These are phyloP conservation scores for Neurospora tetraspora DNA, from an alignment of 495 filamentous ascomycete genomes.

Conservation along the genomic window DNA sequence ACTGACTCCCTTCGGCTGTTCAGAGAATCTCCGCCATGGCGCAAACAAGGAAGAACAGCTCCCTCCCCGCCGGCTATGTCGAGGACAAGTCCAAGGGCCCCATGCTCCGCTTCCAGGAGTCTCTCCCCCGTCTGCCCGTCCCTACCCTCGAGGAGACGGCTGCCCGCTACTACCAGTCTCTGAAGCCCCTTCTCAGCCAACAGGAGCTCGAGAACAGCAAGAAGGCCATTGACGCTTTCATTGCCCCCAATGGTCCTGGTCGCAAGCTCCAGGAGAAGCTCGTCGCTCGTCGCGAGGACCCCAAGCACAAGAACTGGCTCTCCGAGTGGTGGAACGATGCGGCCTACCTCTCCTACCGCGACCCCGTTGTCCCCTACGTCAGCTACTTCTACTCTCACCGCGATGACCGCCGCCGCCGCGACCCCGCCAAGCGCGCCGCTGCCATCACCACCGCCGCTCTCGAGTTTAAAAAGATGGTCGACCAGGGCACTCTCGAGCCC, in stretches of 20 bases:
- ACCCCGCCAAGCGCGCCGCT: conserved; percentile 88
- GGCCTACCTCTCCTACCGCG: conserved; percentile 86
- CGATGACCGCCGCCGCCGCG: conserved; percentile 78
- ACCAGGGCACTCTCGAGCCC: conserved; percentile 73
- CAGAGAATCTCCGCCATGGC: conserved; percentile 42
- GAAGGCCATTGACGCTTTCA: conserved; percentile 73
- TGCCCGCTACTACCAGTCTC: conserved; percentile 82
- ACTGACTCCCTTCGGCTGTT: background rate
- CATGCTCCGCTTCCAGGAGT: conserved; percentile 95
- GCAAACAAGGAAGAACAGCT: conserved; percentile 45
- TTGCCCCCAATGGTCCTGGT: conserved; percentile 71
- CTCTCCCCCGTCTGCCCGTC: conserved; percentile 81
- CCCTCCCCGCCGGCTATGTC: conserved; percentile 63
- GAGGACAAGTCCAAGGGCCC: conserved; percentile 85
- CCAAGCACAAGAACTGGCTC: conserved; percentile 86
- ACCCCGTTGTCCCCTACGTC: conserved; percentile 95
- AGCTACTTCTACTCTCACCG: conserved; percentile 99
- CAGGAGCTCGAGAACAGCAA: conserved; percentile 66
- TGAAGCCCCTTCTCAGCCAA: conserved; percentile 68
- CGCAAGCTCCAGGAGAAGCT: conserved; percentile 83
- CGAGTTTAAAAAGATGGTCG: conserved; percentile 91
- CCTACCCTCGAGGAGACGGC: conserved; percentile 91
- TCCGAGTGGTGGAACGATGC: conserved; percentile 95
- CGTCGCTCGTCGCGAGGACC: conserved; percentile 68
- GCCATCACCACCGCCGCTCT: conserved; percentile 76